These are phyloP conservation scores for Calocybe indica DNA, from an alignment of 768 basidiomycete species.

Conservation along the genomic window DNA sequence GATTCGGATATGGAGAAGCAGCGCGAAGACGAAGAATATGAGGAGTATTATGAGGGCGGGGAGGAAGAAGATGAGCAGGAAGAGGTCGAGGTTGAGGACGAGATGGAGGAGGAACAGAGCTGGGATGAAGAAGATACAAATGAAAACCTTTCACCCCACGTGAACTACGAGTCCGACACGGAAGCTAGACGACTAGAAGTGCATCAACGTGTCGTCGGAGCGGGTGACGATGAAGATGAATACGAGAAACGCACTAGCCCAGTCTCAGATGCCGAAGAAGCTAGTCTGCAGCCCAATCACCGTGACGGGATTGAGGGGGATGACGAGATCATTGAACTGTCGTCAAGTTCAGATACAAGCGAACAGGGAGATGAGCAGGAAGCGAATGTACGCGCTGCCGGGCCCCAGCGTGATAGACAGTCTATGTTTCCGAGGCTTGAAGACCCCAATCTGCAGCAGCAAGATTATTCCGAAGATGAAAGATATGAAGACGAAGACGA, in stretches of 20 bases:
- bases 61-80: slow-evolving; percentile 16
- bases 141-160: slow-evolving; percentile 2
- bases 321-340: slow-evolving; percentile 13
- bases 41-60: slow-evolving; percentile 9
- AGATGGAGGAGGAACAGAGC: slow-evolving; percentile 9
- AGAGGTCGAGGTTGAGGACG: slow-evolving; percentile 11
- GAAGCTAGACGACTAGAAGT: too few species aligned
- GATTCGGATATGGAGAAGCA: slow-evolving; percentile 21
- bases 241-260: not conserved
- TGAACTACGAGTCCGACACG: too few species aligned
- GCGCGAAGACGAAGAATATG: slow-evolving; percentile 13
- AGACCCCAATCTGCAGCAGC: not conserved
- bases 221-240: slow-evolving; percentile 8
- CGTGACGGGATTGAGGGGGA: not conserved
- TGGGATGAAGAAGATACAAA: slow-evolving; percentile 12
- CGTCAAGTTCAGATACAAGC: slow-evolving; percentile 11
- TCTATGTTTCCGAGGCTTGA: too few species aligned
- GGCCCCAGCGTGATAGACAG: too few species aligned
- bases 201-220: not conserved
- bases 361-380: slow-evolving; percentile 8
- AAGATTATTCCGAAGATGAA: not conserved
- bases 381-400: too few species aligned
- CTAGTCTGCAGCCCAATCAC: slow-evolving; percentile 1
- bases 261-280: not conserved
- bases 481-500: slow-evolving; percentile 13